Conservation (phyloP, 1,284 basidiomycete genomes). For the Stygiomarasmius scandens region DNA sequence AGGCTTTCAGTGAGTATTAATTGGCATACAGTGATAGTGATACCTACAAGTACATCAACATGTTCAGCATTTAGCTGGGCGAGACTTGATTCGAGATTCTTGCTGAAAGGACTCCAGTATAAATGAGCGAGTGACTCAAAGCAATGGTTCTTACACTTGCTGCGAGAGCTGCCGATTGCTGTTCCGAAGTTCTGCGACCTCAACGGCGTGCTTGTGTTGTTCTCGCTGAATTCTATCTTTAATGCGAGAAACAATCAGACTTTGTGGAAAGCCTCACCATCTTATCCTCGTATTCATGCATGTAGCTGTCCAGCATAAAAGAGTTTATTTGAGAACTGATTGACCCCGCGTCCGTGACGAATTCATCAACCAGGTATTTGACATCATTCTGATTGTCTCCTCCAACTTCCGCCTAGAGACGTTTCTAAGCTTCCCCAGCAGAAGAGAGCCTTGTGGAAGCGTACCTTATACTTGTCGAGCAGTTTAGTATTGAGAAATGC, state of each 20-base stretch:
- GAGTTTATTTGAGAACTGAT: constrained; percentile 74
- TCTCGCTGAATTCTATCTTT: constrained; percentile 60
- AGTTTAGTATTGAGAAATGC: constrained; percentile 78
- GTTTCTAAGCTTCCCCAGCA: not conserved
- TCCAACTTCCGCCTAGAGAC: constrained; percentile 29
- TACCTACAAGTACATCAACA: constrained; percentile 67
- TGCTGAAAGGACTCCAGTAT: constrained; percentile 47
- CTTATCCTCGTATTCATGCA: constrained; percentile 83
- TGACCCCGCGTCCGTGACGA: constrained; percentile 84
- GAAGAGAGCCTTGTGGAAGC: constrained; percentile 17
- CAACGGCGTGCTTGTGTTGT: constrained; percentile 70
- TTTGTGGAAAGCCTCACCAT: constrained; percentile 35
- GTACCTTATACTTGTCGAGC: constrained; percentile 81
- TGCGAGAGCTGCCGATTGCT: constrained; percentile 76
- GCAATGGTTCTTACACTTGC: constrained; percentile 66
- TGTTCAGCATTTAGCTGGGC: constrained; percentile 83
- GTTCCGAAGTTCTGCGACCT: constrained; percentile 80
- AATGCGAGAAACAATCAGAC: constrained; percentile 24
- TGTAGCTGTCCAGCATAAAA: constrained; percentile 89
- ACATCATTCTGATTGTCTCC: constrained; percentile 31
- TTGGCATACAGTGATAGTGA: not conserved
- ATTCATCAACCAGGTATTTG: constrained; percentile 74
- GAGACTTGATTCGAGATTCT: constrained; percentile 76
- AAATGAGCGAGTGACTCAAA: not conserved
- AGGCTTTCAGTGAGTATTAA: constrained; percentile 6